Base-by-base conservation (phyloP, 1,284 basidiomycete genomes). In the Ustilago trichophora region DNA sequence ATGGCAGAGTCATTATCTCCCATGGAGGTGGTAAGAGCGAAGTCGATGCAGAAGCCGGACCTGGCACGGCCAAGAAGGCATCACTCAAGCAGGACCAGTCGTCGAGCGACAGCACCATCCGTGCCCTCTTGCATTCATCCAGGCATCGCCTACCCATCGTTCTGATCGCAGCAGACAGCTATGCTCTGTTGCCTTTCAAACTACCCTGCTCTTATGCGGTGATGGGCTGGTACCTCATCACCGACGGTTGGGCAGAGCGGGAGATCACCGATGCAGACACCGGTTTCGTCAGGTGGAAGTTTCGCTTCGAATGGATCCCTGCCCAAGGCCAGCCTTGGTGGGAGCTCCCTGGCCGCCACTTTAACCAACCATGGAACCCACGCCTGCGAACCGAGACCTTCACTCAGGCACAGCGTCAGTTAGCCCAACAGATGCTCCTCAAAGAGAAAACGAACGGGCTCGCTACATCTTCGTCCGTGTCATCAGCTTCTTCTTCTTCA, bases 211-310 rank as follows among this genome's bases (percentile, higher is more conserved):
- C 50, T 3, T 75, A 72, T 36, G 73, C 73, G 3, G 72, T 75
- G 21, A 43, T 75, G 18, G 73, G 70, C 10, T 75, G 73, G 73
- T 75, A 75, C 42, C 10, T 49, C 9, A 65, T 75, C 36, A 73
- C 73, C 2, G 67, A 70, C n/a, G 33, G 41, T 15, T 75, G 73
- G 73, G 56, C 56, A 0, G 73, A 75, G 19, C 21, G 40, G 12
- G 72, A 71, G 22, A 32, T 13, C 4, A 26, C 18, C 3, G 40
- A 26, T 4, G 38, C 11, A 0, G 57, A 31, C 0, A 9, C 10
- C 9, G 51, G 48, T 11, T 56, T 65, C 24, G 59, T 75, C 0
- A 41, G 72, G 13, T 75, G 72, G 50, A 75, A 75, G 45, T 70
- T 75, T 15, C 46, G 72, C 6, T 75, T 75, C 38, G 66, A 73